These are phyloP conservation scores for Isatis tinctoria DNA, from an alignment of 345 rosid genomes.

Conservation along the genomic window DNA sequence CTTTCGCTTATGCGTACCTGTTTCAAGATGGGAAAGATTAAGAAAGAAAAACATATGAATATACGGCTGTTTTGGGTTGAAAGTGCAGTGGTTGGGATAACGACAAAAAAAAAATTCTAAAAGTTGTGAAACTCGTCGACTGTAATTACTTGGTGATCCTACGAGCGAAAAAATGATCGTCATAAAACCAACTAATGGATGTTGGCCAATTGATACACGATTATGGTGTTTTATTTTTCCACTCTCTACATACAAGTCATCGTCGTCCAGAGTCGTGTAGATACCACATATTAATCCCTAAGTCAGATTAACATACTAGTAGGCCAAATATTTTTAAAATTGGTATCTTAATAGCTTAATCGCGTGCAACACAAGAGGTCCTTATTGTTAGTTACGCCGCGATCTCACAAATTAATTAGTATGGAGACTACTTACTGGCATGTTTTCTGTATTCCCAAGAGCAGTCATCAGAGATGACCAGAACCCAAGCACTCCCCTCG, in stretches of 20 bases:
- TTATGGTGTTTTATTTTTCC: not conserved
- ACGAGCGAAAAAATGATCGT: not conserved
- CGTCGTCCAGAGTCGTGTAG: not conserved
- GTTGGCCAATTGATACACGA: not conserved
- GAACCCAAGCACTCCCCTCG: conserved; percentile 95
- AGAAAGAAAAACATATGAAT: not conserved
- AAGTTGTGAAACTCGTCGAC: conserved; percentile 2
- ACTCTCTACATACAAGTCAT: not conserved
- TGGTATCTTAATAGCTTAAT: not conserved
- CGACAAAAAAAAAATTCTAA: conserved; percentile 8
- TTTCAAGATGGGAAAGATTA: conserved; percentile 10
- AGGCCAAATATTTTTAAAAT: not conserved
- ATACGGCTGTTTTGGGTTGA: not conserved
- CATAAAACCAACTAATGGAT: not conserved
- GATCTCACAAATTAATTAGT: not conserved
- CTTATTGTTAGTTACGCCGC: not conserved
- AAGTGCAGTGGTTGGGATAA: not conserved
- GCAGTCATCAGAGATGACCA: conserved; percentile 99
- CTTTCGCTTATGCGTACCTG: conserved; percentile 89
- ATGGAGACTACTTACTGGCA: conserved; percentile 70
- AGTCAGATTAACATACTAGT: not conserved
- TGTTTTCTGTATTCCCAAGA: conserved; percentile 93
- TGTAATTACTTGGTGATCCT: not conserved
- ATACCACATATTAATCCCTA: not conserved
- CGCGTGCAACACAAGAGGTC: not conserved